Evolutionary conservation across 495 filamentous ascomycete species (phyloP).

Genomic region (Hypomontagnella submonticulosa): DNA sequence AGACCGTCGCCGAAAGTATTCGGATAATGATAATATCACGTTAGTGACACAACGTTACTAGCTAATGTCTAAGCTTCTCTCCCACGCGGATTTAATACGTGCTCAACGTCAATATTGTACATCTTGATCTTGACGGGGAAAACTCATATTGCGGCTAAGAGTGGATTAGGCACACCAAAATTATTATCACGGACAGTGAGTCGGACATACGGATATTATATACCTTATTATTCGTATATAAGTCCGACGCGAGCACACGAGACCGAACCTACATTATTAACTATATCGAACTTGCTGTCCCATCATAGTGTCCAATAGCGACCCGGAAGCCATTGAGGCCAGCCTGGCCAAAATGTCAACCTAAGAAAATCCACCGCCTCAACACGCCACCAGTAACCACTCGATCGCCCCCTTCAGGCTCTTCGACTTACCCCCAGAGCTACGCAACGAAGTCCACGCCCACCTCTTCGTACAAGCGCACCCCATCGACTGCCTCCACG

Average conservation of each 20-base stretch:
- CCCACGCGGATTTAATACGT: neutral
- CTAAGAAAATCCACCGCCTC: neutral
- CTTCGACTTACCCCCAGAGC: constrained; percentile 23
- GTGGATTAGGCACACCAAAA: too few relatives aligned
- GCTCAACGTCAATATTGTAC: too few relatives aligned
- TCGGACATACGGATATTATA: too few relatives aligned
- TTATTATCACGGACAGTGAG: too few relatives aligned
- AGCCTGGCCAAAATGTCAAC: neutral
- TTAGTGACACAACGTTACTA: neutral
- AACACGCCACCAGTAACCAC: neutral
- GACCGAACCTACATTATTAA: too few relatives aligned
- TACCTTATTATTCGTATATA: too few relatives aligned
- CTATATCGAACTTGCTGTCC: neutral
- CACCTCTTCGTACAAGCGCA: constrained; percentile 4
- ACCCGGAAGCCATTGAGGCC: too few relatives aligned
- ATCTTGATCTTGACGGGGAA: too few relatives aligned
- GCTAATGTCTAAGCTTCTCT: neutral
- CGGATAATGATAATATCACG: neutral
- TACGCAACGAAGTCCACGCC: constrained; percentile 27
- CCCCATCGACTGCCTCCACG: neutral
- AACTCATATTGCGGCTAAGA: too few relatives aligned
- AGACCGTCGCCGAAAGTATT: neutral
- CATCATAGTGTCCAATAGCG: neutral
- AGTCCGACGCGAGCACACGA: too few relatives aligned
- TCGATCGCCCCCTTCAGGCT: constrained; percentile 3